phyloP scores from a whole-genome alignment of 78 protist genomes.

The Dictyostelium capitatum region DNA sequence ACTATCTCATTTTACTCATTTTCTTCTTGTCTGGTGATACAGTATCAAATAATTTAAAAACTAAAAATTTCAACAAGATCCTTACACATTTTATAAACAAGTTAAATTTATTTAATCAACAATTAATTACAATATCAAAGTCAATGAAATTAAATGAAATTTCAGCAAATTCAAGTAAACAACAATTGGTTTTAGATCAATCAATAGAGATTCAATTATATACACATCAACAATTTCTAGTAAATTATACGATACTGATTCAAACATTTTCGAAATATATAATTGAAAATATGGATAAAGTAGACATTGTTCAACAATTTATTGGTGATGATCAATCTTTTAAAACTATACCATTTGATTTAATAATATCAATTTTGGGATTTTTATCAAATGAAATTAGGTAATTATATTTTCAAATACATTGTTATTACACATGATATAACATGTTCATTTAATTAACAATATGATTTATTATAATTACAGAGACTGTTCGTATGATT shows the following conservation, averaged over 20 bases:
- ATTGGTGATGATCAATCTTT: conserved; percentile 24
- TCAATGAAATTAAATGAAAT: background rate
- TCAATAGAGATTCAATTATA: conserved; percentile 33
- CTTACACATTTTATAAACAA: conserved; percentile 58
- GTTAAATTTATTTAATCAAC: conserved; percentile 38
- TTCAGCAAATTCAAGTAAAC: background rate
- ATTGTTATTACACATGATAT: background rate
- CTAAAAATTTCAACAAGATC: conserved; percentile 53
- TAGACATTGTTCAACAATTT: conserved; percentile 45
- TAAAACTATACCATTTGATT: conserved; percentile 53
- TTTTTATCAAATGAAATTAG: conserved; percentile 51
- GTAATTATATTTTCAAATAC: background rate
- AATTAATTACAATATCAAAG: conserved; percentile 11
- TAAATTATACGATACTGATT: conserved; percentile 55
- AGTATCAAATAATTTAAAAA: conserved; percentile 49
- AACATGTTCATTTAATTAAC: background rate
- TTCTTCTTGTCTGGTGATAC: background rate
- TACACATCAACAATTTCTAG: conserved; percentile 45
- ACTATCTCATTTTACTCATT: background rate
- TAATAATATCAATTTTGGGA: conserved; percentile 25
- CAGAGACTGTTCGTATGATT: conserved; percentile 72
- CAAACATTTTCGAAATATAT: conserved; percentile 50
- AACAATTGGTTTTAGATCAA: conserved; percentile 17
- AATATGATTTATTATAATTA: background rate
- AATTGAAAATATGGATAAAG: conserved; percentile 54